Conservation (phyloP, 1,284 basidiomycete genomes). For the Trametes polyzona region DNA sequence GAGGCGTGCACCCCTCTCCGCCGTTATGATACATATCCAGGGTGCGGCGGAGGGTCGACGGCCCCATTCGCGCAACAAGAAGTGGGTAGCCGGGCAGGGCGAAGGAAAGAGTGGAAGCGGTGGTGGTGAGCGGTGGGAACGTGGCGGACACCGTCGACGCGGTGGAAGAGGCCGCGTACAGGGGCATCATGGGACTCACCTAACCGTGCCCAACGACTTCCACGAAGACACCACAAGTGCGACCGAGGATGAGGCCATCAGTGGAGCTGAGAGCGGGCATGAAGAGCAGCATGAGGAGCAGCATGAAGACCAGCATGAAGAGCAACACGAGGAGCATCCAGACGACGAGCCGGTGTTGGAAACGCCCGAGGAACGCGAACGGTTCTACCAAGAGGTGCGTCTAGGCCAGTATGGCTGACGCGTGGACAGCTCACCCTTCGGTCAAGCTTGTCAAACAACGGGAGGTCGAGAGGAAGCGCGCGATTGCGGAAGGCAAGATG, state of each 20-base stretch:
- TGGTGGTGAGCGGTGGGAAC: slow-evolving; percentile 61
- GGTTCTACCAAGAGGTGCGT: slow-evolving; percentile 70
- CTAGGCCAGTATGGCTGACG: slow-evolving; percentile 11
- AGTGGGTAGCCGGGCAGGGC: slow-evolving; percentile 34
- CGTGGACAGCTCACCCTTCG: slow-evolving; percentile 27
- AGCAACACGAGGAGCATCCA: slow-evolving; percentile 26
- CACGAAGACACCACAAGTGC: slow-evolving; percentile 28
- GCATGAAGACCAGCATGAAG: slow-evolving; percentile 33
- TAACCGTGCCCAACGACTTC: slow-evolving; percentile 24
- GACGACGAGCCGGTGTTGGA: slow-evolving; percentile 46
- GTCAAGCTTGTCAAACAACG: slow-evolving; percentile 71
- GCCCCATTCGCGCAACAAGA: slow-evolving; percentile 32
- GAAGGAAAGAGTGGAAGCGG: slow-evolving; percentile 22
- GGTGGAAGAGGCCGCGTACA: slow-evolving; percentile 37
- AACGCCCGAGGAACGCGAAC: slow-evolving; percentile 61
- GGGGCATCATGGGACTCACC: slow-evolving; percentile 24
- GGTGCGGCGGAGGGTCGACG: slow-evolving; percentile 22
- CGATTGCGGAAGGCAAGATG: slow-evolving; percentile 87
- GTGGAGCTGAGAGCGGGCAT: slow-evolving; percentile 35
- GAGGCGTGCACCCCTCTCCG: not conserved
- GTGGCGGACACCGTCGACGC: slow-evolving; percentile 30
- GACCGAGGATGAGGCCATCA: slow-evolving; percentile 34
- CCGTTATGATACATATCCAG: slow-evolving; percentile 26
- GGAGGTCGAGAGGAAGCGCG: slow-evolving; percentile 73
- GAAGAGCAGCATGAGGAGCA: slow-evolving; percentile 30